Base-by-base conservation (phyloP, 768 basidiomycete genomes). In the Astraeus odoratus region DNA sequence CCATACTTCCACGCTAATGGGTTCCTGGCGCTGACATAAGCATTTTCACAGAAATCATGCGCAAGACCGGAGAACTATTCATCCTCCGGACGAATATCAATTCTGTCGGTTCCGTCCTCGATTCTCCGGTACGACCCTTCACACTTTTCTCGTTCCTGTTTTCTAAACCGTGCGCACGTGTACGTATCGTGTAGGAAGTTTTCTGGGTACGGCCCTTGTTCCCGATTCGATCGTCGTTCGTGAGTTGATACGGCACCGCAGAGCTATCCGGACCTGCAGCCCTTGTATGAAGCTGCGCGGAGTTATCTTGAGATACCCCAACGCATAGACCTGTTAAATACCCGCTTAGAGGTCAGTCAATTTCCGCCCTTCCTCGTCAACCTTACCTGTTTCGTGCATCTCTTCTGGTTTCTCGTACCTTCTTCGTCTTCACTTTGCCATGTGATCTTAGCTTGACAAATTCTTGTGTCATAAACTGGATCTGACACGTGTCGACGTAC, bases 261-360 rank as follows among this genome's bases (percentile, higher is more conserved):
- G 92, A 86, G 85, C 47, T 96, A 83, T 60, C 94, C 94, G 19
- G 94, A 97, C 69, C 72, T 97, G 18, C 92, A 96, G 67, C 94
- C 94, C 9, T 70, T 97, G 27, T 97, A 96, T 63, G 88, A 91
- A 52, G 92, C 93, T 3, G 89, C 91, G 15, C 76, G 93, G 54
- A 89, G 86, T 58, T 97, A 97, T 64, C 77, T 97, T 18, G 94
- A 97, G 68, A 89, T 96, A 44, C 88, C 90, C 2, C 93, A 95
- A 61, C 80, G 94, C 45, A 90, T 94, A 50, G 88, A 93, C 62
- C 70, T 96, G 22, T 72, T 97, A 47, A 96, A 95, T 65, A 88
- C 91, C 35, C 84, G 94, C 48, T 92, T 96, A 27, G 94, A 92
- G 72, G 91, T 85, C 51, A 44, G 74, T 59, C 29, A 31, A 33